Conservation (phyloP, 1,284 basidiomycete genomes). For the Laetiporus sulphureus region DNA sequence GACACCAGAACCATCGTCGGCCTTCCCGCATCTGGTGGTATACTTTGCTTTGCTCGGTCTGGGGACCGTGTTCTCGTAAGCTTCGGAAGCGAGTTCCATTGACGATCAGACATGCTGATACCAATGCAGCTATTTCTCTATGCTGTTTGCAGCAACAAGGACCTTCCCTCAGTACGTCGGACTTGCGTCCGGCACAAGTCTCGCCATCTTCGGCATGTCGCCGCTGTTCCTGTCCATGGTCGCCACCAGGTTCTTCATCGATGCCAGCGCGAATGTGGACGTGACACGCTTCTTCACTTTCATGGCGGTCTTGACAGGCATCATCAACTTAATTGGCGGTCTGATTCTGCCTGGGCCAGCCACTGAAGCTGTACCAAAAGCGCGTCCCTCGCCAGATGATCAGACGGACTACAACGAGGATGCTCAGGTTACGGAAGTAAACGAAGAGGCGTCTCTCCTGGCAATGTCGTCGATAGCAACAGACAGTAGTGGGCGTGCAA, state of each 20-base stretch:
- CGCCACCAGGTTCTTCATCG: slow-evolving; percentile 54
- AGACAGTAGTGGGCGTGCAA: slow-evolving; percentile 11
- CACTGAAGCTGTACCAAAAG: slow-evolving; percentile 11
- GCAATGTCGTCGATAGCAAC: slow-evolving; percentile 17
- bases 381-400: slow-evolving; percentile 6
- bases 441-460: slow-evolving; percentile 41
- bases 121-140: slow-evolving; percentile 58
- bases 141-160: slow-evolving; percentile 68
- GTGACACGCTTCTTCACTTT: slow-evolving; percentile 51
- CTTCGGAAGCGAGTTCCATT: slow-evolving; percentile 6
- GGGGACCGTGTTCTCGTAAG: slow-evolving; percentile 66
- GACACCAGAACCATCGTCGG: slow-evolving; percentile 32
- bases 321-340: slow-evolving; percentile 48
- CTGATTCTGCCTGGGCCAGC: slow-evolving; percentile 18
- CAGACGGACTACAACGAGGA: slow-evolving; percentile 2
- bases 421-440: slow-evolving; percentile 8
- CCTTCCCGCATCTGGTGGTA: slow-evolving; percentile 46
- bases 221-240: slow-evolving; percentile 65
- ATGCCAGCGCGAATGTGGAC: slow-evolving; percentile 40
- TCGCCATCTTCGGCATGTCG: slow-evolving; percentile 71
- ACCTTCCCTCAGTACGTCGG: slow-evolving; percentile 59
- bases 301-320: slow-evolving; percentile 46
- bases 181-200: slow-evolving; percentile 57
- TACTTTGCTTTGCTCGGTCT: slow-evolving; percentile 60
- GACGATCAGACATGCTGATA: neutral